Base-by-base conservation (phyloP, 176 grass and related monocot genomes). In the Cymbopogon citratus region DNA sequence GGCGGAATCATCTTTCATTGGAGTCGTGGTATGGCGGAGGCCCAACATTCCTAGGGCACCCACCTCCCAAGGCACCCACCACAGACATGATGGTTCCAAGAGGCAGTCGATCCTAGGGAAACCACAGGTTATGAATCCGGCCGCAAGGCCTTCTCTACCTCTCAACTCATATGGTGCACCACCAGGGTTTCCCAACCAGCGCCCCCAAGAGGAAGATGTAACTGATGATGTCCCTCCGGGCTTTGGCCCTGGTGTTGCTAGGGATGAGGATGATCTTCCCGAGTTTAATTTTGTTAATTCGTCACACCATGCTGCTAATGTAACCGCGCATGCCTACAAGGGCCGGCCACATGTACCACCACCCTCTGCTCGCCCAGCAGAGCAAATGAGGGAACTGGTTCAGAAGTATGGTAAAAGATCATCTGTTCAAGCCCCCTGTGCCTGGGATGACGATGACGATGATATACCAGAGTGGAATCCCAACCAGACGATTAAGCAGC, bases 391-490 rank as follows among this genome's bases (percentile, higher is more conserved):
- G 82, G 78, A 91, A 78, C 24, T 90, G 39, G 84, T 90, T 79
- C 84, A 90, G 66, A 90, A 86, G 84, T 90, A 90, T 83, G 88
- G 88, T 79, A 90, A 90, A 90, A 83, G 88, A 90, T 74, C 88
- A 46, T 86, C 84, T 63, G 61, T 79, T 83, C 67, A 79, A 39
- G 51, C 74, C 29, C 68, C 9, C 12, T 33, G 39, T 40, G 69
- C 79, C 79, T 80, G 78, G 41, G 79, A 86, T 9, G 84, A 90
- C 5, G 94, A 98, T 1, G 95, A 95, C 28, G 96, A 98, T 68
- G 96, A 95, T 71, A 95, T 99, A 62, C 96, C 96, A 25, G 96
- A 95, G 69, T 99, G 96, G 96, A 84, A 82, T 24, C 96, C 96
- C 5, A 85, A 71, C 40, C 82, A 84, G 14, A 84, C 75, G 49